These are phyloP conservation scores for Ceratonia siliqua DNA, from an alignment of 306 rosid species.

Conservation along the genomic window DNA sequence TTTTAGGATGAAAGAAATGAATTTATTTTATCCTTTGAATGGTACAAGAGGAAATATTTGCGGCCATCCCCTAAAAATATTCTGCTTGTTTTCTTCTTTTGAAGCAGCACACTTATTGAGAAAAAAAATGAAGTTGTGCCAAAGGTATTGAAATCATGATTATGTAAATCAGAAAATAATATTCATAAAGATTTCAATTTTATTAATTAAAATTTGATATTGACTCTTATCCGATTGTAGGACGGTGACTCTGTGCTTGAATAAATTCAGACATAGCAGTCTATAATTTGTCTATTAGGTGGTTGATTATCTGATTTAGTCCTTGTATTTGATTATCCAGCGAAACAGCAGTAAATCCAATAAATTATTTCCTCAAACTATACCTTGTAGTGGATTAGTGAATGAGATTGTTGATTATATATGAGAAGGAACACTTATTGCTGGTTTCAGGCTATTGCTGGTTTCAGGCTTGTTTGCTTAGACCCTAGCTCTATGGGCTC, in stretches of 20 bases:
- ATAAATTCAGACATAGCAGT: not conserved
- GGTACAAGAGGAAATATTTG: not conserved
- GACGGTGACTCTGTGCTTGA: not conserved
- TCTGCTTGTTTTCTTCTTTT: not conserved
- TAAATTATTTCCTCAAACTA: not conserved
- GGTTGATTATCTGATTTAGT: not conserved
- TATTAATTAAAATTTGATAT: not conserved
- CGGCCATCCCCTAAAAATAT: no score
- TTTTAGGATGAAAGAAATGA: not conserved
- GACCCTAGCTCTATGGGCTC: not conserved
- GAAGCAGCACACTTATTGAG: not conserved
- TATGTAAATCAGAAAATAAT: not conserved
- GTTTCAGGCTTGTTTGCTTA: no score
- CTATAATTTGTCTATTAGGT: not conserved
- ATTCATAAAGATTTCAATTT: not conserved
- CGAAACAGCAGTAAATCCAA: not conserved
- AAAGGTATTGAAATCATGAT: not conserved
- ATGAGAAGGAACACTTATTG: not conserved
- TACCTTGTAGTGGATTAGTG: no score
- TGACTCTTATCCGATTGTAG: not conserved
- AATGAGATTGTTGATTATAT: no score
- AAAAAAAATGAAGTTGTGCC: not conserved
- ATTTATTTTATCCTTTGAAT: not conserved
- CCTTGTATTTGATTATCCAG: not conserved
- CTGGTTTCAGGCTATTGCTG: not conserved